Base-by-base conservation (phyloP, 768 basidiomycete genomes). In the Coprinopsis cinerea region DNA sequence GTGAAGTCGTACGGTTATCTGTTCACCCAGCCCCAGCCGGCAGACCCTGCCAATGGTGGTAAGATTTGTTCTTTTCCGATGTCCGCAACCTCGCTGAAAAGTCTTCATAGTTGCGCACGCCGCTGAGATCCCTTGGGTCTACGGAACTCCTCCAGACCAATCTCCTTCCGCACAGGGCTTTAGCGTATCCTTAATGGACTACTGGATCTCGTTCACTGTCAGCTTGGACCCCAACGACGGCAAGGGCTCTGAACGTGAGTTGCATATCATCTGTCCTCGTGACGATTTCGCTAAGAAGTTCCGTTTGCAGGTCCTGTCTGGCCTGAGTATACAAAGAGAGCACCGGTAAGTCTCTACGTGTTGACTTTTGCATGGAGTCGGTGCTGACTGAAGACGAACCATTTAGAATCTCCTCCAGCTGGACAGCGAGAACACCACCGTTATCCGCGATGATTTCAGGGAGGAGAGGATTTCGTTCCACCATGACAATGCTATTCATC, bases 161-260 rank as follows among this genome's bases (percentile, higher is more conserved):
- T 40, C 27, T 17, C 47, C 60, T 18, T 53, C 61, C 13, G 52
- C 59, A 7, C 44, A 52, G 30, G 47, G 48, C 1, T 51, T 70
- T 4, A 71, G 69, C 48, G 54, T 49, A 17, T 45, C 61, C 18
- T 69, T 73, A 64, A 62, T 70, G 23, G 68, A 73, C 49, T 73
- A 72, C 46, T 73, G 69, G 71, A 61, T 73, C 6, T 73, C 72
- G 2, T 73, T 72, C 46, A 65, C 65, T 1, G 67, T 61, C 2
- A 65, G 61, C 32, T 53, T 71, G 28, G 60, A 70, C 47, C 72
- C 70, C 5, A 73, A 73, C 52, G 72, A 73, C 42, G 61, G 62
- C 2, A 59, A 54, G 20, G 70, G 71, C 14, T 40, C 43, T 30
- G 18, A 58, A 48, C 67, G 70, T 70, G 49, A 32, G 65, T 60